These are phyloP conservation scores for Tylopilus rubrobrunneus DNA, from an alignment of 768 basidiomycete genomes.

Conservation along the genomic window DNA sequence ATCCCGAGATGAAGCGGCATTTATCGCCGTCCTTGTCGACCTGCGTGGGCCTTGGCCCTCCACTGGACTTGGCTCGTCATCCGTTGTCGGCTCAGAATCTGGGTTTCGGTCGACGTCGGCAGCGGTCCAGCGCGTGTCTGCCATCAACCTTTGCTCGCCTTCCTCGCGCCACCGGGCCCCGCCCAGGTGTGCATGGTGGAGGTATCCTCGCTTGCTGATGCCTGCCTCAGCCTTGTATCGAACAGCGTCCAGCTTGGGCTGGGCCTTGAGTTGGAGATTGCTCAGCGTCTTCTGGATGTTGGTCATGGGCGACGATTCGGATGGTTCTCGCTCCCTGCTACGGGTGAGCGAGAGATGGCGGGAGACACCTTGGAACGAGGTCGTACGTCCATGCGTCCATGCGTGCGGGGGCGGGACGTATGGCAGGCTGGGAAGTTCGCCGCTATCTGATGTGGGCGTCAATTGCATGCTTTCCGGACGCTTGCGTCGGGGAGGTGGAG, in stretches of 20 bases:
- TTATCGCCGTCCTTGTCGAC: not conserved
- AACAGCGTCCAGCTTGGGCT: constrained; percentile 58
- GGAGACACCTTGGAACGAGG: constrained; percentile 28
- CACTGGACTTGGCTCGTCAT: constrained; percentile 24
- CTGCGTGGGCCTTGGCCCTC: constrained; percentile 11
- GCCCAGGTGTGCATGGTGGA: constrained; percentile 34
- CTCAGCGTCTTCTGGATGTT: constrained; percentile 44
- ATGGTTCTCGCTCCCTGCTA: constrained; percentile 13
- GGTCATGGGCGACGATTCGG: constrained; percentile 32
- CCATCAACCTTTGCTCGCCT: constrained; percentile 38
- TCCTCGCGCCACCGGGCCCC: constrained; percentile 30
- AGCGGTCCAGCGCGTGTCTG: constrained; percentile 32
- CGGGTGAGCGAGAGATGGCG: constrained; percentile 39
- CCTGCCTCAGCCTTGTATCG: constrained; percentile 73
- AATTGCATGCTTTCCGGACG: constrained; percentile 67
- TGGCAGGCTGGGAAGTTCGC: constrained; percentile 13
- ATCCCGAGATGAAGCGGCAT: constrained; percentile 6
- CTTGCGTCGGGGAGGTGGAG: constrained; percentile 47
- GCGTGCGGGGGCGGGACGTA: constrained; percentile 7
- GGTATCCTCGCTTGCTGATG: constrained; percentile 55
- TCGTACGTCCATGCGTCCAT: constrained; percentile 11
- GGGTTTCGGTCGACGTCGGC: constrained; percentile 19
- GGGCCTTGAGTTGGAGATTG: constrained; percentile 35
- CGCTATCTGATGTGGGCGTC: constrained; percentile 10
- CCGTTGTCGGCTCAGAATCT: constrained; percentile 21